Conservation (phyloP, 108 stramenopile genomes). For the Craspedostauros australis region DNA sequence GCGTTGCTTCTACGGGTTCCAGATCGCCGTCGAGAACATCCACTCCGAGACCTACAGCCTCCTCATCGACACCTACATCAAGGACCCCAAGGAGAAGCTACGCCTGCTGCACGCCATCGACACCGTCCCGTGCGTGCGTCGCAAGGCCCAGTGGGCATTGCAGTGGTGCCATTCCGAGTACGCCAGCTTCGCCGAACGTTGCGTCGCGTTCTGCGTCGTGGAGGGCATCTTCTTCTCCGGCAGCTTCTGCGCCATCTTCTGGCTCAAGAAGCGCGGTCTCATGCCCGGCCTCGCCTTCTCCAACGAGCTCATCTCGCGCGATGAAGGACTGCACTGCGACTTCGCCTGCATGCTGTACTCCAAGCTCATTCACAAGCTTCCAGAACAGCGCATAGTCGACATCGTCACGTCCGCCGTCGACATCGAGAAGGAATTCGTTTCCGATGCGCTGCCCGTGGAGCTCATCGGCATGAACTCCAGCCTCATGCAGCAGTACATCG, state of each 20-base stretch:
- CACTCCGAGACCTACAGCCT: constrained; percentile 98
- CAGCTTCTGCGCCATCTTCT: constrained; percentile 98
- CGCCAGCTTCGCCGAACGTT: constrained; percentile 95
- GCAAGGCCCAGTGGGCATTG: constrained; percentile 98
- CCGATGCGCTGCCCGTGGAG: constrained; percentile 96
- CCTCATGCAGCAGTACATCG: constrained; percentile 98
- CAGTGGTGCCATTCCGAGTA: constrained; percentile 89
- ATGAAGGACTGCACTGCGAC: constrained; percentile 97
- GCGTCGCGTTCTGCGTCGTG: constrained; percentile 99
- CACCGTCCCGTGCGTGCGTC: constrained; percentile 91
- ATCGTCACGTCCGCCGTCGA: constrained; percentile 91
- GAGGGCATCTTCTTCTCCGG: constrained; percentile 99
- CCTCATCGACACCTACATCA: constrained; percentile 98
- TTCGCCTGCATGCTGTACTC: constrained; percentile 93
- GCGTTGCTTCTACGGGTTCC: constrained; percentile 99
- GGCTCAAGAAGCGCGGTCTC: constrained; percentile 99
- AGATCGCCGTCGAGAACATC: constrained; percentile 99
- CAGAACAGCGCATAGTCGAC: constrained; percentile 66
- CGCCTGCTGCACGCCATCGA: constrained; percentile 88
- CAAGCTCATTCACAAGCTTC: constrained; percentile 81
- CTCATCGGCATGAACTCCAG: constrained; percentile 99
- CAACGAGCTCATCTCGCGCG: constrained; percentile 97
- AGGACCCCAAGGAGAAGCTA: constrained; percentile 72
- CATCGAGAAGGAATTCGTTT: constrained; percentile 98
- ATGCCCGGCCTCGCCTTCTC: constrained; percentile 99